Conservation (phyloP, 352 stramenopile species). For the Aphanomyces astaci region DNA sequence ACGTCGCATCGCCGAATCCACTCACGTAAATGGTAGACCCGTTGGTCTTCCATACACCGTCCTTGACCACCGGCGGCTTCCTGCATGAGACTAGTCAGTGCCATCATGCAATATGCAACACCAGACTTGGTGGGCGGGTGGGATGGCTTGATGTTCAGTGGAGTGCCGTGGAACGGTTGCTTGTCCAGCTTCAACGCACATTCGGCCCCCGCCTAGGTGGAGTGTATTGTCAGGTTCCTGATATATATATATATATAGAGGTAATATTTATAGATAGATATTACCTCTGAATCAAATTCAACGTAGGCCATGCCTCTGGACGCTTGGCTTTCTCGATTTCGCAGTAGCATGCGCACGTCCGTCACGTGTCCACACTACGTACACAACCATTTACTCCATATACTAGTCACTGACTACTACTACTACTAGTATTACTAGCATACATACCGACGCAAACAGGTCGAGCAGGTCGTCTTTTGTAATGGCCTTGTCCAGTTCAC, state of each 20-base stretch:
- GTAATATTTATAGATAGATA: too few species aligned
- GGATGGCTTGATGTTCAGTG: slow-evolving; percentile 12
- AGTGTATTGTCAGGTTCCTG: too few species aligned
- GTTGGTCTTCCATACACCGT: slow-evolving; percentile 10
- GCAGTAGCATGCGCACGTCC: neutral
- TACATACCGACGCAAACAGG: slow-evolving; percentile 1
- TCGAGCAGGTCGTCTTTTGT: neutral
- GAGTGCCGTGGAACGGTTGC: neutral
- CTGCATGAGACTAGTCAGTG: neutral
- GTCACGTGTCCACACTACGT: neutral
- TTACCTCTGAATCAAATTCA: slow-evolving; percentile 9
- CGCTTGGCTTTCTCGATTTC: slow-evolving; percentile 18
- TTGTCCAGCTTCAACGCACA: slow-evolving; percentile 1
- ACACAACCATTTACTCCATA: too few species aligned
- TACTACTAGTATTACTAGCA: too few species aligned
- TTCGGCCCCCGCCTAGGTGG: neutral
- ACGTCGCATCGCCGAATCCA: neutral
- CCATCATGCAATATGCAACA: neutral
- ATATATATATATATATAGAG: too few species aligned
- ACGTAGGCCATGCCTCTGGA: slow-evolving; percentile 17
- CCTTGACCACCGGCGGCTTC: neutral
- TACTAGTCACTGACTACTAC: too few species aligned
- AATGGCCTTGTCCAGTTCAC: slow-evolving; percentile 4
- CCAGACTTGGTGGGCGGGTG: too few species aligned
- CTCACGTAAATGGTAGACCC: slow-evolving; percentile 1